Evolutionary conservation across 1,284 basidiomycete species (phyloP), one percentile per base, ranked within the genome.

Genomic region (Stereum hirsutum): DNA sequence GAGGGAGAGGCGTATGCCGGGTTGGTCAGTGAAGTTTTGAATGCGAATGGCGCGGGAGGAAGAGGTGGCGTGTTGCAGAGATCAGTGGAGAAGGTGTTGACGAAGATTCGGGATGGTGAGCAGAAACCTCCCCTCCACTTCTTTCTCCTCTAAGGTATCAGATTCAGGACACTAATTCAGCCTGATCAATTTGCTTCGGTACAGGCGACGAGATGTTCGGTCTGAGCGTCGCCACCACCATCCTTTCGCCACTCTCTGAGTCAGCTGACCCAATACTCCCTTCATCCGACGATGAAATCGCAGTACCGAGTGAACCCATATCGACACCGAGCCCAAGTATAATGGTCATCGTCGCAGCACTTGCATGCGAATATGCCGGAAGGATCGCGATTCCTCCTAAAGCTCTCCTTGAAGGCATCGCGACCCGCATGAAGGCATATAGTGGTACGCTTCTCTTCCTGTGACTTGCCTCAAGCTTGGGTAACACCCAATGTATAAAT

Each of bases 1-100:
- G 72, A 84, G 46, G 73, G 78, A 5, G 75, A 78, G 49, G 50
- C 60, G 20, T 87, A 82, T 57, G 77, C 75, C n/a, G 64, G 57
- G 10, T 66, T 66, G 44, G 49, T 81, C 26, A 65, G 66, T 42
- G 65, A 70, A 8, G 52, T 80, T 2, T 50, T 58, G 8, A 57
- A 57, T 3, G 47, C 74, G 8, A 73, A 80, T 47, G 35, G 49
- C 6, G 51, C 52, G 20, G 35, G 49, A 5, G 60, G 57, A 31
- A 55, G 54, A 15, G 57, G 63, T 30, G 57, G 61, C 3, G 68
- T 86, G 3, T 57, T 78, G 4, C 78, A 84, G 50, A 59, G 54
- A 14, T 65, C 67, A 0, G 70, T 87, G 11, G 75, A 82, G 52
- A 63, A 57, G 30, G 62, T 81, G 10, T 59, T 87, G 33, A 53